Conservation (phyloP, 2,329 filamentous ascomycete genomes). For the Clonostachys sp. region DNA sequence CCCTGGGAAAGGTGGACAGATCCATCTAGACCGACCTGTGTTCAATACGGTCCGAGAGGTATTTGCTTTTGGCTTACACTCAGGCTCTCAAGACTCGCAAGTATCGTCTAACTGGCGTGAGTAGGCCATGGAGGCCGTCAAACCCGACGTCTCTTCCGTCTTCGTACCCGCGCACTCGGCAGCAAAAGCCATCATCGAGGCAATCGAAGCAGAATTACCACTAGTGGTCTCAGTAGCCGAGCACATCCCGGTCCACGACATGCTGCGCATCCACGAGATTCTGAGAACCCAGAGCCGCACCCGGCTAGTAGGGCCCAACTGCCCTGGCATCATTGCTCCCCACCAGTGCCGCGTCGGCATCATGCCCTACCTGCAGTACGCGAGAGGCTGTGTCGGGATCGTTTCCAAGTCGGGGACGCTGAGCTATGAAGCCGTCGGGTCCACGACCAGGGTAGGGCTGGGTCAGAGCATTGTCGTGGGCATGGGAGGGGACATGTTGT, state of each 20-base stretch:
- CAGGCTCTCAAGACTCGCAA: neutral
- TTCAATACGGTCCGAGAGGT: constrained; percentile 28
- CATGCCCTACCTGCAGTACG: constrained; percentile 32
- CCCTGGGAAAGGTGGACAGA: constrained; percentile 23
- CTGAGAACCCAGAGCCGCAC: constrained; percentile 68
- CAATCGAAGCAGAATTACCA: constrained; percentile 73
- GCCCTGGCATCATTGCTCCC: constrained; percentile 74
- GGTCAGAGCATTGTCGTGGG: constrained; percentile 75
- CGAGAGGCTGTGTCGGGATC: constrained; percentile 64
- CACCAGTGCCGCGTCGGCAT: constrained; percentile 52
- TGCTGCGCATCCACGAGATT: constrained; percentile 66
- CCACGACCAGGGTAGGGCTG: constrained; percentile 67
- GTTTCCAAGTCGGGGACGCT: constrained; percentile 78
- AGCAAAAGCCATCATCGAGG: constrained; percentile 65
- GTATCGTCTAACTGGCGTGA: constrained; percentile 9
- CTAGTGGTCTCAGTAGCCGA: constrained; percentile 77
- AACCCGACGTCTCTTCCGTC: constrained; percentile 66
- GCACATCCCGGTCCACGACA: constrained; percentile 74
- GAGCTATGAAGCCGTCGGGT: constrained; percentile 75
- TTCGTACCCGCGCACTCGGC: constrained; percentile 67
- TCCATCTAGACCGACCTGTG: constrained; percentile 26
- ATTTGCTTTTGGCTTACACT: neutral
- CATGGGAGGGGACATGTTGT: constrained; percentile 72
- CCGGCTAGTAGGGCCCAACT: constrained; percentile 74
- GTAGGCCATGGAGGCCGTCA: constrained; percentile 24